Evolutionary conservation across 495 filamentous ascomycete genomes (phyloP), one percentile per base, ranked within the genome.

Genomic region (Aspergillus nidulans): DNA sequence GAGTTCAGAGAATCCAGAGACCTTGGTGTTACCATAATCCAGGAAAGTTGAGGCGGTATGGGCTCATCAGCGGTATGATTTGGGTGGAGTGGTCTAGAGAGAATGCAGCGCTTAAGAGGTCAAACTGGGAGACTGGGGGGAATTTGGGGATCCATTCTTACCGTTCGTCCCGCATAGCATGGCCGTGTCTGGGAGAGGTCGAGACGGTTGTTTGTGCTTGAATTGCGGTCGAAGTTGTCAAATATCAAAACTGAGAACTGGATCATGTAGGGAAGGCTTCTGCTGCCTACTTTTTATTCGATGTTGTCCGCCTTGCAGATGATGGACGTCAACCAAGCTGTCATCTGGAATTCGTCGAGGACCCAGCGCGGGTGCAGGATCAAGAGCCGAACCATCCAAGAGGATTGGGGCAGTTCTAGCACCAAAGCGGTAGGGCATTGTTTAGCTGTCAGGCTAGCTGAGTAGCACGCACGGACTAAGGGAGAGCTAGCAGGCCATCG

Each of bases 381-480:
- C 18, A 2, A 15, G 7, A 18, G 28, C 52, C 21, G 43, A 23
- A 16, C 52, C 43, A 47, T 19, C 48, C 30, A 47, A 1, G 16
- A 28, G 30, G 9, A 3, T 8, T 16, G 23, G 42, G 28, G 15
- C 20, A 9, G 10, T 18, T 52, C 46, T 16, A 45, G 21, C 16
- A 55, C 51, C 51, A 41, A 54, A 59, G 36, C 36, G 34, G 49
- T 4, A 39, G 46, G 51, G n/a, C 36, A 34, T 8, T 51, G 36
- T 34, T 45, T 47, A 18, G 16, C 49, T 40, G 49, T 48, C 42
- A 44, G 44, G 34, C 43, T 51, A 51, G 42, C 36, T 16, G 15
- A 39, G 15, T 39, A 39, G 36, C 15, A 39, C 28, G 36, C 36
- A 39, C 28, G 18, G 32, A 39, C 48, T 53, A 53, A 49, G 36